Evolutionary conservation across 768 basidiomycete species (phyloP), one percentile per base, ranked within the genome.

Genomic region (Pulveroboletus frians): DNA sequence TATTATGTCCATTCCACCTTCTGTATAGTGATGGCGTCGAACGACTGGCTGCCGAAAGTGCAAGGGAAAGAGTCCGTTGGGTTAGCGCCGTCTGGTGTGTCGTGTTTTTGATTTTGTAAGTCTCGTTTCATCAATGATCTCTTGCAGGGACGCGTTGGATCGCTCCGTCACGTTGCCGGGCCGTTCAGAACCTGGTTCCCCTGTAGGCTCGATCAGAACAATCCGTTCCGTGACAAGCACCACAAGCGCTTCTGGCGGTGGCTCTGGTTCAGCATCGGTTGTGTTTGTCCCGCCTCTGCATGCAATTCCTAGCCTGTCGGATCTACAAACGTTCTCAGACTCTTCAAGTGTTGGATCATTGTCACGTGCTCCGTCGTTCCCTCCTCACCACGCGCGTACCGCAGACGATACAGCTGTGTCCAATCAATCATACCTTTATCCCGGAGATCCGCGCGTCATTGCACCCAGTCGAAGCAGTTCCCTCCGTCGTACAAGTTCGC

Each of bases 21-120:
- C 62, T 92, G 31, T 96, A 96, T 63, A 77, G 79, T 10, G 93
- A 96, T 64, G 92, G 93, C 1, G 83, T 92, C 2, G 93, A 96
- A 64, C 70, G 93, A 8, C 64, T 96, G 21, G 92, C 85, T 5
- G 85, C 89, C n/a, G 92, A 94, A 62, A 92, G 88, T 55, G 77
- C 92, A 7, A 67, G 87, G 50, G 88, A 93, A 64, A 75, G 92
- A 56, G 85, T 91, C 44, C 81, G 85, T 66, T 96, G 93, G 93
- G 91, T 94, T 11, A 88, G 88, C 59, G 80, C 90, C 5, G 78
- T 96, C 47, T 92, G 89, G 93, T 92, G 60, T 1, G 41, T 81
- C 72, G 1, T 14, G 18, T 10, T 21, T 32, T 40, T 29, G 13
- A 9, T 20, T 32, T 18, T 21, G 7, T 0, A 21, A 29, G 6